Evolutionary conservation across 805 yeast genomes (phyloP), one percentile per base, ranked within the genome.

Genomic region (Kuraishia ogatae): DNA sequence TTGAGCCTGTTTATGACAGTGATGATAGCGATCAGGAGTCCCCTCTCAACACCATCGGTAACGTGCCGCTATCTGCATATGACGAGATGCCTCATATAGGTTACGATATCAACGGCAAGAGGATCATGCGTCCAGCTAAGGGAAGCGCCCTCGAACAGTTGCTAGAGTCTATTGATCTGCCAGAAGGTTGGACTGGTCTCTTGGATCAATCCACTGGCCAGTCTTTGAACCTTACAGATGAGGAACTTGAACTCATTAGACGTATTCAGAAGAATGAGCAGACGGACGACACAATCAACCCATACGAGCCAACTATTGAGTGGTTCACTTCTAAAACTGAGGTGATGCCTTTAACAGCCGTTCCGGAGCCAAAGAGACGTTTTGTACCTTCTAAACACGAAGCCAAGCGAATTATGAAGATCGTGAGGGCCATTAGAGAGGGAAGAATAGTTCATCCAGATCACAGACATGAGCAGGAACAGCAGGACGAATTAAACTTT

Each of bases 161-260:
- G 59, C 74, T 94, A 60, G 99, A 93, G 65, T 77, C 84, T 29
- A 94, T 94, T 58, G 99, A 94, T 58, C 76, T 94, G 59, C 99
- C 99, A 15, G 96, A 89, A 71, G 99, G 99, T 24, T 94, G 98
- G 98, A 94, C 99, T 17, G 99, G 99, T 51, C 77, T 94, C 58
- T 73, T 93, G 58, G 98, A 94, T 70, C 87, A 89, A 64, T 80
- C 84, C 64, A 90, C 98, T 6, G 99, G 99, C 58, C 70, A 83
- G 10, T 78, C 89, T 54, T 79, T 94, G 73, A 91, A 94, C 61
- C 76, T 94, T 60, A 82, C 90, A 7, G 79, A 80, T 54, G 97
- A 93, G 66, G 99, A 94, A 71, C 77, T 92, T 64, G 96, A 92
- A 61, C 79, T 94, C 59, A 89, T 94, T 65, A 78, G 85, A 60